These are phyloP conservation scores for Neonothopanus nambi DNA, from an alignment of 1,284 basidiomycete genomes.

Conservation along the genomic window DNA sequence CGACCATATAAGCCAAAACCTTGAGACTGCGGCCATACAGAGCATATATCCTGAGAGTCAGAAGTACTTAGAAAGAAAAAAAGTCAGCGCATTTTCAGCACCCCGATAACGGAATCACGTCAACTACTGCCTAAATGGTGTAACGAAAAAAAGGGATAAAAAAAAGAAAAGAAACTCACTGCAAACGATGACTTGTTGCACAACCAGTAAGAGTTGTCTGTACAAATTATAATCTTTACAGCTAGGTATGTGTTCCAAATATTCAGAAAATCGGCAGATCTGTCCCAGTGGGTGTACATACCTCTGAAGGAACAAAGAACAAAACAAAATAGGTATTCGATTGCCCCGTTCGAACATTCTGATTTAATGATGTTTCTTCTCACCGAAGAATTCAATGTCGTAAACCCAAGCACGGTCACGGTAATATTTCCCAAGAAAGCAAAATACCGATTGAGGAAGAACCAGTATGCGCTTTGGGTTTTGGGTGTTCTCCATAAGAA, in stretches of 20 bases:
- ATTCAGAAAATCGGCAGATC: too few relatives aligned
- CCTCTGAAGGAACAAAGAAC: background rate
- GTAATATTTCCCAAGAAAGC: conserved; percentile 19
- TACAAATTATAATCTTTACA: conserved; percentile 5
- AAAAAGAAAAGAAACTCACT: too few relatives aligned
- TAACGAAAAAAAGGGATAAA: too few relatives aligned
- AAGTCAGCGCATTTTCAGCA: too few relatives aligned
- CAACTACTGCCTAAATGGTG: too few relatives aligned
- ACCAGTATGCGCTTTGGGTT: conserved; percentile 16
- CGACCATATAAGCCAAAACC: conserved; percentile 12
- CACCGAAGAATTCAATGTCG: conserved; percentile 9
- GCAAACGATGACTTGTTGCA: conserved; percentile 6
- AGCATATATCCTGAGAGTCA: conserved; percentile 20
- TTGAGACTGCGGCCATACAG: conserved; percentile 16
- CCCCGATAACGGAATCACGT: too few relatives aligned
- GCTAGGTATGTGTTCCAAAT: background rate
- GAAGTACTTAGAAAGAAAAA: conserved; percentile 12
- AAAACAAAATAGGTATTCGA: too few relatives aligned
- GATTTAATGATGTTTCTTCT: background rate
- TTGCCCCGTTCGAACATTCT: background rate
- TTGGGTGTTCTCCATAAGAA: conserved; percentile 17
- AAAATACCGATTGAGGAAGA: conserved; percentile 22
- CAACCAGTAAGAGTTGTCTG: conserved; percentile 5
- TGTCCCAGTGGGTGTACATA: background rate
- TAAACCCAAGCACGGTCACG: conserved; percentile 14